phyloP scores from a whole-genome alignment of 257 asterid species.

The Salvia rosmarinus region DNA sequence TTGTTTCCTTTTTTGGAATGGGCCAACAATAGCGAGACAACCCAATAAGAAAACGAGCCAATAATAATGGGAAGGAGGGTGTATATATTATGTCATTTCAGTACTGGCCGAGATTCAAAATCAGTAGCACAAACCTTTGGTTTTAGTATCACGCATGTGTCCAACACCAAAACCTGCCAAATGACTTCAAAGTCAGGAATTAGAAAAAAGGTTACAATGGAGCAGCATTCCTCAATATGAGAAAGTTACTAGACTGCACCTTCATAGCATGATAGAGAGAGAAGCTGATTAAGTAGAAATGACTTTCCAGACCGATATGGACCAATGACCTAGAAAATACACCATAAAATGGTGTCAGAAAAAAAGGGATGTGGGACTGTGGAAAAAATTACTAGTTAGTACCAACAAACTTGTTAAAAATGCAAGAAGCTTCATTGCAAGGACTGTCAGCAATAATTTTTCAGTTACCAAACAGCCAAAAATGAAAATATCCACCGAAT shows the following conservation, averaged over 20 bases:
- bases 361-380: neutral
- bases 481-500: neutral
- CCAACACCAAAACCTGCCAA: constrained; percentile 97
- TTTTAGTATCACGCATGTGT: constrained; percentile 97
- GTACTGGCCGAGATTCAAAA: constrained; percentile 22
- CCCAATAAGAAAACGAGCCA: too few species aligned
- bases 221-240: constrained; percentile 1
- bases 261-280: constrained; percentile 92
- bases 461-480: constrained; percentile 19
- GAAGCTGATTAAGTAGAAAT: constrained; percentile 95
- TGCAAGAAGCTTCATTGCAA: constrained; percentile 9
- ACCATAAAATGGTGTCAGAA: constrained; percentile 15
- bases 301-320: constrained; percentile 99
- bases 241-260: constrained; percentile 52
- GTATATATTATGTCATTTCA: neutral
- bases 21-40: too few species aligned
- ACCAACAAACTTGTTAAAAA: neutral
- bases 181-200: constrained; percentile 29
- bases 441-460: neutral
- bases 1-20: too few species aligned
- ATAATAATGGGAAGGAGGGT: too few species aligned
- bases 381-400: constrained; percentile 11
- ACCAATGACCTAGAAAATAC: constrained; percentile 80
- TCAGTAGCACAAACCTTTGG: constrained; percentile 65
- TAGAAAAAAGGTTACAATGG: constrained; percentile 4